Base-by-base conservation (phyloP, 371 early-diverging fungal genomes). In the Chytridiales sp. region DNA sequence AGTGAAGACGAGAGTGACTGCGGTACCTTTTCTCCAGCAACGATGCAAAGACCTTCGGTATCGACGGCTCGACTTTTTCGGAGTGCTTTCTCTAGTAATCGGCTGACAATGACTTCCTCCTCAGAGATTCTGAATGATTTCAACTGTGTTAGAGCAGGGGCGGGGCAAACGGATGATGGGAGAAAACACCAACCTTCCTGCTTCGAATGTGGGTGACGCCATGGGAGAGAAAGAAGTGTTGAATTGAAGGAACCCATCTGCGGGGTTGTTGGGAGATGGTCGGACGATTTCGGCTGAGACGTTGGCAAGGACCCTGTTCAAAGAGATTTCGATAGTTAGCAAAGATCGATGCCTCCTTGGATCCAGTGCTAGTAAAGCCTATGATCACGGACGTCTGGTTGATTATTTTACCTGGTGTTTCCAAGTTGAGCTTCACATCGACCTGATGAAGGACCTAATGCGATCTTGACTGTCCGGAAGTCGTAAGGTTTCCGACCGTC, bases 1-100 rank as follows among this genome's bases (percentile, higher is more conserved):
- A 41, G 22, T n/a, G 50, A 21, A 43, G 35, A 13, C 30, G 9
- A 0, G 22, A 38, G 31, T 27, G 39, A 29, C 11, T 53, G 30
- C 26, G 57, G 22, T 72, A 84, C 89, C 78, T 92, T 90, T 69
- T 94, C 91, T 31, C 95, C 94, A n/a, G 95, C 89, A 34, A 95
- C 78, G 52, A 98, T 93, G 72, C 98, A 97, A 56, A 98, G 78
- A 6, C 95, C 92, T 72, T 98, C 98, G 19, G 93, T 89, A 67
- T 98, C 97, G 54, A 98, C 77, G 9, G 94, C 95, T 52, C 93
- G 80, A 58, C 87, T 87, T 59, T 86, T 77, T 59, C 85, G 83
- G 65, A 98, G 67, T 3, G 90, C 85, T 59, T 90, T 93, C 67
- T 98, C 98, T 27, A 98, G 75, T 63, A 91, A 70, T 32, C 95